Base-by-base conservation (phyloP, 192 early-diverging fungal genomes). In the Backusella westeae region DNA sequence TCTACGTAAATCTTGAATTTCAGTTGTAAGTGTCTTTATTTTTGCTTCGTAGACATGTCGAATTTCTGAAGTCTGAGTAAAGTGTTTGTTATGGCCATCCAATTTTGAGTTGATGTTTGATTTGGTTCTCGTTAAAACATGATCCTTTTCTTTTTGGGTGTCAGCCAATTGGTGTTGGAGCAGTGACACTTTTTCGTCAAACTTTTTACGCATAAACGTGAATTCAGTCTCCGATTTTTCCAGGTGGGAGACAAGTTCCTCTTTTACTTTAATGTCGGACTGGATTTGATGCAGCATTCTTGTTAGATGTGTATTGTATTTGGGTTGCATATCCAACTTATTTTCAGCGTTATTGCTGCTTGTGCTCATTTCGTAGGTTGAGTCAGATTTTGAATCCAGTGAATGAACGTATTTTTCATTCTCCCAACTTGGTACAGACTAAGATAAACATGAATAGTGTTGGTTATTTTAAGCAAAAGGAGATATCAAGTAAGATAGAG, bases 171-270 rank as follows among this genome's bases (percentile, higher is more conserved):
- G 86, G 14, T 83, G 73, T 69, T 95, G 90, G 70, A 95, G 83
- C 19, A 78, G 69, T 9, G 67, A 68, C 44, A 96, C 80, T 74
- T 93, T 91, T n/a, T 89, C 84, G 76, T 96, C 94, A 74, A 93
- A 96, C 74, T 86, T 81, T 26, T 74, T 71, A 14, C 88, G 79
- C 90, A 91, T 91, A 66, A 76, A 84, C 12, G 82, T 83, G 67
- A 88, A 90, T 63, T 91, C 88, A 19, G 73, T 75, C 67, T 91
- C 89, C 1, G 84, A 84, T 34, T 81, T 82, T 70, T 90, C 89
- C 7, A 91, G 72, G 38, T 89, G 89, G 4, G 73, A 49, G 4
- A 91, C 88, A 9, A 91, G 80, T 76, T 89, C 89, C 71, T 91
- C 89, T 71, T 91, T 91, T 38, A 86, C 81, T 21, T 79, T 83